Evolutionary conservation across 2,329 filamentous ascomycete species (phyloP), one percentile per base, ranked within the genome.

Genomic region (Cryphonectria nitschkei): DNA sequence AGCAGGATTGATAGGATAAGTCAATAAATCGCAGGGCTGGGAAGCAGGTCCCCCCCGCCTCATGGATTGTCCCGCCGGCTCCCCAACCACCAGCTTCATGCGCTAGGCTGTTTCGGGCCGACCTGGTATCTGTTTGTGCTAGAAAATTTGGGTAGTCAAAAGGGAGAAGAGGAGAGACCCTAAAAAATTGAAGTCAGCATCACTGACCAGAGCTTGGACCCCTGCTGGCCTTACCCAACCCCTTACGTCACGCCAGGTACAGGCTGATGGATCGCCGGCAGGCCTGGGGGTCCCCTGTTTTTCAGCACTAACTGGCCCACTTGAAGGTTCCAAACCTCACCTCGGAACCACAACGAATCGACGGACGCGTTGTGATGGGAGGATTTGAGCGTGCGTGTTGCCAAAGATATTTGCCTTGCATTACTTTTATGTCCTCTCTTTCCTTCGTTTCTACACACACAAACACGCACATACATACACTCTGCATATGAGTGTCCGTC

Each of bases 21-120:
- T 64, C 37, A 64, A 64, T 64, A 64, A 64, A 64, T 64, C 39
- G 13, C 61, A 64, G 61, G 61, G 61, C 61, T 64, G 61, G 61
- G 61, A 64, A 64, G 61, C 61, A 41, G n/a, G 22, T n/a, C n/a
- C 61, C n/a, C 61, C 39, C 61, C n/a, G 37, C 61, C 60, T 39
- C 29, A 16, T 64, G 61, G 37, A 46, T 43, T 26, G 39, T 64
- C n/a, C 61, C 34, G 61, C 61, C 39, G 11, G 26, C 61, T 64
- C 16, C 61, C 61, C 61, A 64, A 46, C 61, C 61, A 64, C 61
- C 61, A 22, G 61, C 37, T 43, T 43, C 41, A 43, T 64, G 61
- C 61, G 61, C 61, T 64, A 64, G 61, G 14, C 34, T 26, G 39
- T 26, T 64, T 16, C 8, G n/a, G 61, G 61, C 41, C 14, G 22